Evolutionary conservation across 805 yeast species (phyloP).

Genomic region (Candida schatavii): DNA sequence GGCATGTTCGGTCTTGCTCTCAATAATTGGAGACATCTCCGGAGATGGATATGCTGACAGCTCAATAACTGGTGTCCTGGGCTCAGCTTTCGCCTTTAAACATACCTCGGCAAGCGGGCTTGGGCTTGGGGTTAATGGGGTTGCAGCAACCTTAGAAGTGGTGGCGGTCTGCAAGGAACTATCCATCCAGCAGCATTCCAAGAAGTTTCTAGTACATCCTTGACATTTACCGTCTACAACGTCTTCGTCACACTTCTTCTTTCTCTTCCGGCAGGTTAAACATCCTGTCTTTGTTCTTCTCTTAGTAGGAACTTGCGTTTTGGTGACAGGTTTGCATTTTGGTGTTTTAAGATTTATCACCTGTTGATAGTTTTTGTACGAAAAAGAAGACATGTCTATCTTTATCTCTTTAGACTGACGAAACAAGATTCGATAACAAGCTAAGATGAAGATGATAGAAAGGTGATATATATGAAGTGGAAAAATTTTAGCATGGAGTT

Average conservation of each 20-base stretch:
- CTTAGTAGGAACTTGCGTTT: slow-evolving; percentile 8
- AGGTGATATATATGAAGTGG: neutral
- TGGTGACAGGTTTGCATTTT: slow-evolving; percentile 7
- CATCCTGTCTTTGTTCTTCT: slow-evolving; percentile 51
- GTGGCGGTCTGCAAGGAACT: neutral
- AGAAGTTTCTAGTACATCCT: slow-evolving; percentile 42
- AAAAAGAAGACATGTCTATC: slow-evolving; percentile 9
- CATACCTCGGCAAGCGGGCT: neutral
- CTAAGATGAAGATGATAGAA: neutral
- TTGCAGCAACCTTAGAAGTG: neutral
- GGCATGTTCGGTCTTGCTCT: neutral
- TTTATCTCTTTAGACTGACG: neutral
- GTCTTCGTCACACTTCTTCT: slow-evolving; percentile 60
- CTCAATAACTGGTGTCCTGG: neutral
- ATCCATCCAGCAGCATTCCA: slow-evolving; percentile 44
- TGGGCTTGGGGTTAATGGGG: neutral
- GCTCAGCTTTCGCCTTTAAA: neutral
- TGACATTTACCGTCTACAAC: slow-evolving; percentile 43
- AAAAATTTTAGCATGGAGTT: neutral
- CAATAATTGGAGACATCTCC: slow-evolving; percentile 4
- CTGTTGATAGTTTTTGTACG: slow-evolving; percentile 37
- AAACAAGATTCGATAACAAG: neutral
- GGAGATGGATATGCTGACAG: slow-evolving; percentile 5
- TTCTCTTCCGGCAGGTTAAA: slow-evolving; percentile 60
- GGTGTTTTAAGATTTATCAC: slow-evolving; percentile 29